Percentiles rank a stretch among this genome's conserved stretches.
These are phyloP conservation scores for Fusarium subtropicale DNA, from an alignment of 2,329 filamentous ascomycete genomes.

Conservation along the genomic window DNA sequence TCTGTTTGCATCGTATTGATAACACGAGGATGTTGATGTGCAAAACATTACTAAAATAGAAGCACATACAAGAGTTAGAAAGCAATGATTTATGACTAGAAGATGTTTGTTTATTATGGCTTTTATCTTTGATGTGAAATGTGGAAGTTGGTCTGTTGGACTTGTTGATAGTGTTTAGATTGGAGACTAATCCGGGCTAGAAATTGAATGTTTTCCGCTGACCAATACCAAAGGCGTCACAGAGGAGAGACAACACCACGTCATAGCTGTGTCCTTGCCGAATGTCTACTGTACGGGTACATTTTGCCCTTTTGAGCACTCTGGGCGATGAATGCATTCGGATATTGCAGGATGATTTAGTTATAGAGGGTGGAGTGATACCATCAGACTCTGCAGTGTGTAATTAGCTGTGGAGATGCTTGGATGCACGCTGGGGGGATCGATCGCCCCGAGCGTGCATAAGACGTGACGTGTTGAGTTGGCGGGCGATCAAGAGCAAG, in stretches of 20 bases:
- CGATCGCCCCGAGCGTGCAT: slow-evolving; percentile 31
- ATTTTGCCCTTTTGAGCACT: slow-evolving; percentile 8
- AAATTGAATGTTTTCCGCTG: not conserved
- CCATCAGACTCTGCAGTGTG: slow-evolving; percentile 21
- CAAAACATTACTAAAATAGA: not conserved
- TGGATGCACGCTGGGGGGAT: slow-evolving; percentile 22
- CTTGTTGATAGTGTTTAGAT: slow-evolving; percentile 14
- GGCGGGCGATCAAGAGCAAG: slow-evolving; percentile 32
- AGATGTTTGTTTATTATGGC: slow-evolving; percentile 21
- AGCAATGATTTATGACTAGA: not conserved
- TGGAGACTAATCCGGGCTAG: slow-evolving; percentile 15
- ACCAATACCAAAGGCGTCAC: slow-evolving; percentile 19
- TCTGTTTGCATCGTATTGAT: not conserved
- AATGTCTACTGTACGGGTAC: not conserved
- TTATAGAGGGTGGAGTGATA: slow-evolving; percentile 22
- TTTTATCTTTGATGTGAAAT: slow-evolving; percentile 35
- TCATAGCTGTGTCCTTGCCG: slow-evolving; percentile 12
- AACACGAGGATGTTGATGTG: not conserved
- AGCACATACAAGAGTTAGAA: slow-evolving; percentile 1
- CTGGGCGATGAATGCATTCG: slow-evolving; percentile 21
- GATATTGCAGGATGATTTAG: slow-evolving; percentile 34
- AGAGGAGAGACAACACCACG: slow-evolving; percentile 11
- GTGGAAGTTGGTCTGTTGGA: slow-evolving; percentile 12
- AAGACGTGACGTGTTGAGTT: slow-evolving; percentile 35
- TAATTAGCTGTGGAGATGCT: slow-evolving; percentile 40